phyloP scores from a whole-genome alignment of 2,329 filamentous ascomycete genomes.

The Zymoseptoria ardabiliae region DNA sequence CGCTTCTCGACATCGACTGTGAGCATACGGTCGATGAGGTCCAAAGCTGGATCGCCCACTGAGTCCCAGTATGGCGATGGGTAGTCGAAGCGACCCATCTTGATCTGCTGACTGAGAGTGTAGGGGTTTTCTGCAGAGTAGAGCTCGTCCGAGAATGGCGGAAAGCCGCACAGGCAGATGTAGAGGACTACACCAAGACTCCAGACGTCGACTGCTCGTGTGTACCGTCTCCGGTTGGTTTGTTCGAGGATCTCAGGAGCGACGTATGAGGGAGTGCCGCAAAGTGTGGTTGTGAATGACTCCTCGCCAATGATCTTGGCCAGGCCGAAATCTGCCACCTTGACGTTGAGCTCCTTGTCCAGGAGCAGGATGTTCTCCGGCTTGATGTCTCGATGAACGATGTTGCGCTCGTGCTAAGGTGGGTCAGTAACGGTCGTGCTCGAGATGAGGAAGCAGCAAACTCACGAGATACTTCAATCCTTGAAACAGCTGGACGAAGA shows the following conservation, averaged over 20 bases:
- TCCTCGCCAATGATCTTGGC: constrained; percentile 98
- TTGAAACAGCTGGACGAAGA: constrained; percentile 87
- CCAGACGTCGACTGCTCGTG: constrained; percentile 92
- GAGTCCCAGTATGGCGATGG: constrained; percentile 94
- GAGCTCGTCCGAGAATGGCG: constrained; percentile 92
- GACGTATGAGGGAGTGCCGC: constrained; percentile 85
- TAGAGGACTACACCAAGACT: constrained; percentile 96
- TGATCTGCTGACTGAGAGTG: constrained; percentile 81
- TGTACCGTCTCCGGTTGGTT: constrained; percentile 76
- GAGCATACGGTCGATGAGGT: constrained; percentile 92
- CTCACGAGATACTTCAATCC: constrained; percentile 90
- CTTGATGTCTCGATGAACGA: constrained; percentile 96
- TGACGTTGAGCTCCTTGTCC: constrained; percentile 77
- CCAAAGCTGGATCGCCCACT: constrained; percentile 77
- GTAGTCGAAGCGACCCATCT: constrained; percentile 81
- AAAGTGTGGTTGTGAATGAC: constrained; percentile 91
- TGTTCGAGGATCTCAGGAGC: constrained; percentile 91
- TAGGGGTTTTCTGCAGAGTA: constrained; percentile 71
- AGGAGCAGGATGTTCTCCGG: constrained; percentile 90
- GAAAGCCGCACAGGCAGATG: constrained; percentile 94
- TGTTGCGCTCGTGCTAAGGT: constrained; percentile 85
- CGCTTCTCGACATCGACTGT: constrained; percentile 77
- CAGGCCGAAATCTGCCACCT: constrained; percentile 91
- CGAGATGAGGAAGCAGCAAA: constrained; percentile 21
- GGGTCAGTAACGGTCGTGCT: constrained; percentile 7